phyloP scores from a whole-genome alignment of 2,329 filamentous ascomycete species.

The Monosporascus sp. region DNA sequence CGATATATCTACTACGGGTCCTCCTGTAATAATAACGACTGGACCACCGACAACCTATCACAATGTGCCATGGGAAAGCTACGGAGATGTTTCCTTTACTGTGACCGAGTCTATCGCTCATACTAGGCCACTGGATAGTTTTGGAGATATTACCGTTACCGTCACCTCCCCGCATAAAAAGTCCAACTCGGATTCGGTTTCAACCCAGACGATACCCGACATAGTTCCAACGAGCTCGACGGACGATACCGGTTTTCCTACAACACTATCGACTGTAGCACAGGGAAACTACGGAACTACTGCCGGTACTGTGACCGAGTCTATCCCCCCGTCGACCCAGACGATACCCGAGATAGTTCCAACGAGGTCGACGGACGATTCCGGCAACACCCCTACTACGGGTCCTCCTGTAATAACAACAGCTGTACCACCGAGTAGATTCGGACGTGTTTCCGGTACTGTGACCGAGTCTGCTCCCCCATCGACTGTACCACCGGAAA shows the following conservation, averaged over 20 bases:
- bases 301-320: too few species aligned
- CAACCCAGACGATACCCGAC: background rate
- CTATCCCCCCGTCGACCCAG: too few species aligned
- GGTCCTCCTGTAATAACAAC: background rate
- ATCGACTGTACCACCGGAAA: background rate
- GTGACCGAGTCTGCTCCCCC: background rate
- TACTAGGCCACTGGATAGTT: background rate
- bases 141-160: slow-evolving; percentile 2
- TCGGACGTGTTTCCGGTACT: slow-evolving; percentile 1
- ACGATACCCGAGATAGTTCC: background rate
- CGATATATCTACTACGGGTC: too few species aligned
- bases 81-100: too few species aligned
- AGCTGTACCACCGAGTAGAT: slow-evolving; percentile 1
- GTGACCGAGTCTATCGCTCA: too few species aligned
- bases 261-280: too few species aligned
- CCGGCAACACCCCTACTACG: too few species aligned
- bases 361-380: too few species aligned
- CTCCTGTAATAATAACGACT: background rate
- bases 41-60: too few species aligned
- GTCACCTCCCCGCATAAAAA: background rate
- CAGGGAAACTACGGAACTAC: too few species aligned
- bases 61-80: too few species aligned
- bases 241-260: too few species aligned
- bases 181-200: background rate
- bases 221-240: background rate